phyloP scores from a whole-genome alignment of 768 basidiomycete genomes.

The Amanita jacksonii region DNA sequence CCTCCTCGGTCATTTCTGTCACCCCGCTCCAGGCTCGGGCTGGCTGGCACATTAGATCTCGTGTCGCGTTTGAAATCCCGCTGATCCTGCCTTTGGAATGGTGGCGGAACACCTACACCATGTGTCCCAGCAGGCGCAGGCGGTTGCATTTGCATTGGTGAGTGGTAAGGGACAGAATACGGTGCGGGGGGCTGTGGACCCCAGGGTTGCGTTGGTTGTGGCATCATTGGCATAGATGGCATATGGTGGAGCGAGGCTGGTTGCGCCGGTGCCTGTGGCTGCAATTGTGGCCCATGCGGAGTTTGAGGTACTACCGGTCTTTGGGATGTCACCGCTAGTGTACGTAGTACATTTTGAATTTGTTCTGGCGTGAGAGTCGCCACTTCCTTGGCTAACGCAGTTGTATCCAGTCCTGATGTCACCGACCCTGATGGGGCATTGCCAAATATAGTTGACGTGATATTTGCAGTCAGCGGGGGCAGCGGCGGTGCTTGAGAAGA shows the following conservation, averaged over 20 bases:
- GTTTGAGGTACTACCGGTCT: constrained; percentile 18
- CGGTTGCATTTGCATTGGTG: constrained; percentile 19
- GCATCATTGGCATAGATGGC: constrained; percentile 8
- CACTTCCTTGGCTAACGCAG: constrained; percentile 59
- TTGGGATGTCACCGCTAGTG: constrained; percentile 33
- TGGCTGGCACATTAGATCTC: constrained; percentile 16
- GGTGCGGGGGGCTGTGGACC: constrained; percentile 15
- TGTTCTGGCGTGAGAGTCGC: constrained; percentile 71
- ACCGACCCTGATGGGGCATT: constrained; percentile 10
- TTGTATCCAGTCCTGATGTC: constrained; percentile 14
- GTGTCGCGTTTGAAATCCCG: constrained; percentile 18
- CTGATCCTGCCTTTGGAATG: constrained; percentile 14
- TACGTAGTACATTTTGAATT: constrained; percentile 56
- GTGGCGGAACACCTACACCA: constrained; percentile 10
- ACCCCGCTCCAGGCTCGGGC: constrained; percentile 22
- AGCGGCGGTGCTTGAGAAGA: constrained; percentile 14
- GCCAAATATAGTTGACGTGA: constrained; percentile 12
- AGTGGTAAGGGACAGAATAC: constrained; percentile 13
- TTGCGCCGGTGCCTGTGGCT: constrained; percentile 11
- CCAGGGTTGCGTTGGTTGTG: constrained; percentile 4
- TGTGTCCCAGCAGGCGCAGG: not conserved
- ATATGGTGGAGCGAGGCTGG: constrained; percentile 19
- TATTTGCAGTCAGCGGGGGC: constrained; percentile 13
- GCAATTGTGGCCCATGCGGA: not conserved
- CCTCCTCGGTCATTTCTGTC: constrained; percentile 25